phyloP scores from a whole-genome alignment of 805 yeast genomes.

The Pichia thaimueangensis region DNA sequence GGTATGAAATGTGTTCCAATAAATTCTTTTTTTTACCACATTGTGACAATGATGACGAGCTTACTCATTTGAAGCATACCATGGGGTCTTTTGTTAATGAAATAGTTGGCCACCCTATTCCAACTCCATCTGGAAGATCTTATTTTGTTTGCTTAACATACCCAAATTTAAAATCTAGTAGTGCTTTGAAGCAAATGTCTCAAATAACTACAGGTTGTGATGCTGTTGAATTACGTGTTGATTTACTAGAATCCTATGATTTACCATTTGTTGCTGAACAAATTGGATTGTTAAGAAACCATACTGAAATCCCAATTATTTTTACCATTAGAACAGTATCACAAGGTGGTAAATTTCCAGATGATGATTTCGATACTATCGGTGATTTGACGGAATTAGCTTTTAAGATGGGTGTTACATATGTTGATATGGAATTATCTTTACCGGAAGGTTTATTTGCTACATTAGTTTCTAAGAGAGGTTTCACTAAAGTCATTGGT shows the following conservation, averaged over 20 bases:
- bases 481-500: slow-evolving; percentile 67
- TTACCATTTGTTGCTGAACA: slow-evolving; percentile 63
- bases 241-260: slow-evolving; percentile 48
- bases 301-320: slow-evolving; percentile 65
- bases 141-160: slow-evolving; percentile 68
- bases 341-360: slow-evolving; percentile 82
- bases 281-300: slow-evolving; percentile 59
- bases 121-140: slow-evolving; percentile 45
- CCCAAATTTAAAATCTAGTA: slow-evolving; percentile 45
- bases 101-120: slow-evolving; percentile 49
- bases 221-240: slow-evolving; percentile 83
- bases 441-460: slow-evolving; percentile 52
- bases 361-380: slow-evolving; percentile 42
- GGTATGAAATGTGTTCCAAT: slow-evolving; percentile 79
- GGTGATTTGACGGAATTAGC: slow-evolving; percentile 53
- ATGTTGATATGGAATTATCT: slow-evolving; percentile 71
- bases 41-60: slow-evolving; percentile 50
- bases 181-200: slow-evolving; percentile 36
- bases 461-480: slow-evolving; percentile 44
- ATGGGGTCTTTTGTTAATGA: slow-evolving; percentile 52
- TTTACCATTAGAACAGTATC: slow-evolving; percentile 70
- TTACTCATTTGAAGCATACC: slow-evolving; percentile 48
- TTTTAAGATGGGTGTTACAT: slow-evolving; percentile 72
- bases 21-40: slow-evolving; percentile 71
- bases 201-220: slow-evolving; percentile 60